Conservation (phyloP, 352 stramenopile genomes). For the Globisporangium splendens region DNA sequence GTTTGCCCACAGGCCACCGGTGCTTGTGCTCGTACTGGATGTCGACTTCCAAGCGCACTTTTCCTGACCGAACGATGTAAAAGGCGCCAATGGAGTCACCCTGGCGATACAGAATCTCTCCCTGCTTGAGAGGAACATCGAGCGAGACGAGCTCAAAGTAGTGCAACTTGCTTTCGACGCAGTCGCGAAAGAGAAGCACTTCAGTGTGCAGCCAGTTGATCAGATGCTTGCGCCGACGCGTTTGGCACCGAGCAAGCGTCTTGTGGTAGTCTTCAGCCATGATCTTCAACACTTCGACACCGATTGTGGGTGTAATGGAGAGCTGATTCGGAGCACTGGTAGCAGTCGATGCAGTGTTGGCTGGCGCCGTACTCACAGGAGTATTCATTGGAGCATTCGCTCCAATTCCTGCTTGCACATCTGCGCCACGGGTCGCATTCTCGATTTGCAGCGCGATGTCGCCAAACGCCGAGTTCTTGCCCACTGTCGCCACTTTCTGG, state of each 20-base stretch:
- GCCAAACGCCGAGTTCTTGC: slow-evolving; percentile 61
- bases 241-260: slow-evolving; percentile 61
- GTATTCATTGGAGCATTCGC: background rate
- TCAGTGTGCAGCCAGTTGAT: slow-evolving; percentile 68
- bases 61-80: slow-evolving; percentile 60
- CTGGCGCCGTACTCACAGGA: background rate
- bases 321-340: background rate
- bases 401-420: slow-evolving; percentile 35
- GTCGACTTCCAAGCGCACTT: slow-evolving; percentile 56
- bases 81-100: slow-evolving; percentile 60
- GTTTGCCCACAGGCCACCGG: slow-evolving; percentile 48
- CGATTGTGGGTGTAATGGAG: slow-evolving; percentile 7
- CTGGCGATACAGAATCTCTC: slow-evolving; percentile 57
- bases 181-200: slow-evolving; percentile 64
- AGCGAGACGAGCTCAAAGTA: slow-evolving; percentile 79
- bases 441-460: slow-evolving; percentile 70
- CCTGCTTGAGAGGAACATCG: slow-evolving; percentile 56
- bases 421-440: slow-evolving; percentile 66
- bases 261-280: slow-evolving; percentile 71
- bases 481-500: slow-evolving; percentile 49
- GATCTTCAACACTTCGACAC: slow-evolving; percentile 63
- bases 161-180: slow-evolving; percentile 69
- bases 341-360: slow-evolving; percentile 3
- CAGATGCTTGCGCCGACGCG: slow-evolving; percentile 56
- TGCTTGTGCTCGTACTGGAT: slow-evolving; percentile 69